Evolutionary conservation across 2,329 filamentous ascomycete species (phyloP), one percentile per base, ranked within the genome.

Genomic region (Ophiostoma sp.): DNA sequence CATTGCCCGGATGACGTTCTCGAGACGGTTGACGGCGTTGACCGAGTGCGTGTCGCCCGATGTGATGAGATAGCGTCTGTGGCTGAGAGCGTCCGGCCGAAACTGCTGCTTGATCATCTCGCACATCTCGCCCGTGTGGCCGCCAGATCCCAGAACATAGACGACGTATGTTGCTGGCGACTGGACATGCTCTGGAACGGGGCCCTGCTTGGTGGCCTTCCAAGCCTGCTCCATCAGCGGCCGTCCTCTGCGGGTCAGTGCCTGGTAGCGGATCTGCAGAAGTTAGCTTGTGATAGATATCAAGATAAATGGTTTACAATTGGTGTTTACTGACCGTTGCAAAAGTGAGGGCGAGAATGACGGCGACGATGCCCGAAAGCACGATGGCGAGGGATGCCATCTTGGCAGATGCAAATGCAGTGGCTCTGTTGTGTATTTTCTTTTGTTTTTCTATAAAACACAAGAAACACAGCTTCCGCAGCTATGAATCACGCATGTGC

Each of bases 51-150:
- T 79, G 77, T 99, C 95, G 0, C 91, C 93, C 1, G 86, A 88
- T 73, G 90, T 91, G 69, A 96, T 84, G 31, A 96, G 81, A 78
- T 96, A 99, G 36, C 92, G 94, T 35, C 95, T 87, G 75, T 91
- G 89, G 80, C 89, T 80, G 76, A 79, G 77, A 69, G 77, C 64
- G 73, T 82, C 83, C 54, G 80, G 79, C 71, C 82, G 83, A 76
- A 85, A 86, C 74, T 85, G 86, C 74, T 83, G 81, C 70, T 83
- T 82, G 75, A 99, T 87, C 82, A 97, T 91, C 76, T 90, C 88
- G 73, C 97, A 84, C 91, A 99, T 96, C 80, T 99, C 95, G 67
- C 93, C 89, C 0, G 95, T 97, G 80, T 99, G 95, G 0, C 95
- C 95, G 41, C 95, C 95, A 2, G 92, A 96, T 68, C 95, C 95